These are phyloP conservation scores for Erodium moschatum DNA, from an alignment of 441 rosid species.

Conservation along the genomic window DNA sequence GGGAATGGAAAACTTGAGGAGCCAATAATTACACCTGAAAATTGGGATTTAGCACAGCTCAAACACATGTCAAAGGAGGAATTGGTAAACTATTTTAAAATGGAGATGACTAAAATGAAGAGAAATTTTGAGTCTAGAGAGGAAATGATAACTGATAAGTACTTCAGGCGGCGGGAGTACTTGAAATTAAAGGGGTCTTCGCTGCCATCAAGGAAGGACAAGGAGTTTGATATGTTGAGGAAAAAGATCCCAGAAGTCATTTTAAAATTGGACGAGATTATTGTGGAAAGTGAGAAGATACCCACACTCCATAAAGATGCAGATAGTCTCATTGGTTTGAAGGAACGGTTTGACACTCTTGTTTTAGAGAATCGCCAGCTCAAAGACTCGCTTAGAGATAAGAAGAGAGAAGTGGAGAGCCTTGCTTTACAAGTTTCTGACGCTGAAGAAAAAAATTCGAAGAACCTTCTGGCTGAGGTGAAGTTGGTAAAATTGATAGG, in stretches of 20 bases:
- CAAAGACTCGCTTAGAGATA: constrained; percentile 36
- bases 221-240: constrained; percentile 58
- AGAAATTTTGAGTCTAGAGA: constrained; percentile 53
- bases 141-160: constrained; percentile 55
- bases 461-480: constrained; percentile 36
- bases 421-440: constrained; percentile 45
- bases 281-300: constrained; percentile 43
- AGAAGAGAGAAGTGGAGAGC: constrained; percentile 33
- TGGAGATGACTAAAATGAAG: constrained; percentile 79
- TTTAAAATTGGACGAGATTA: constrained; percentile 47
- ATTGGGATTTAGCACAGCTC: constrained; percentile 35
- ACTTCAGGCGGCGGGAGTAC: constrained; percentile 48
- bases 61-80: constrained; percentile 39
- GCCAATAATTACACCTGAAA: constrained; percentile 44
- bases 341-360: constrained; percentile 45
- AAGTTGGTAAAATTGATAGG: constrained; percentile 30
- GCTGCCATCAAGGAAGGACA: constrained; percentile 50
- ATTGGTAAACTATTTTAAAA: constrained; percentile 44
- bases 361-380: constrained; percentile 43
- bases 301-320: constrained; percentile 29
- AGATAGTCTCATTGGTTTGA: constrained; percentile 35
- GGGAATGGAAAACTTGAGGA: constrained; percentile 64
- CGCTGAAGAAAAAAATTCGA: constrained; percentile 36
- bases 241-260: constrained; percentile 65
- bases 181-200: constrained; percentile 51